These are phyloP conservation scores for Salvia hispanica DNA, from an alignment of 257 asterid species.

Conservation along the genomic window DNA sequence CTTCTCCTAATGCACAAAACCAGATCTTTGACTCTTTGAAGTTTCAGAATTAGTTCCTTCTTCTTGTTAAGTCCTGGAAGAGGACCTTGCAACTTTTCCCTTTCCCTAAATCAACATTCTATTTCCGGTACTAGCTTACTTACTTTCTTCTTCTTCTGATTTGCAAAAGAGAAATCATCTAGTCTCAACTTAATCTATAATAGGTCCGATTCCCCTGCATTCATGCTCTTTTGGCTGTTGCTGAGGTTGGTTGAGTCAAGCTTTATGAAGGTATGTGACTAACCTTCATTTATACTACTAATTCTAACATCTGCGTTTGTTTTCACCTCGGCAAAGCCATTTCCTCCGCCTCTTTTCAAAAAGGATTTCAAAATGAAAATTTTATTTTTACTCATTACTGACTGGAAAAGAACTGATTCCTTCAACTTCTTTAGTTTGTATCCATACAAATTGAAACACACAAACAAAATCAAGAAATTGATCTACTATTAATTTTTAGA, in stretches of 20 bases:
- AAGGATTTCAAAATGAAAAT: not conserved
- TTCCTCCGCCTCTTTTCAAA: not conserved
- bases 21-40: slow-evolving; percentile 13
- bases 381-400: slow-evolving; percentile 5
- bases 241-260: slow-evolving; percentile 42
- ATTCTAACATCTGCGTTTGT: slow-evolving; percentile 11
- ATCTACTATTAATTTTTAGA: slow-evolving; percentile 4
- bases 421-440: not conserved
- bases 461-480: slow-evolving; percentile 1
- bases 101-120: slow-evolving; percentile 16
- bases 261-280: slow-evolving; percentile 46
- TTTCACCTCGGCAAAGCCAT: slow-evolving; percentile 3
- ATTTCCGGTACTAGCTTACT: slow-evolving; percentile 26
- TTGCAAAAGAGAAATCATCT: slow-evolving; percentile 36
- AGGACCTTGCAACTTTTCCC: slow-evolving; percentile 30
- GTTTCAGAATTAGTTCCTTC: slow-evolving; percentile 27
- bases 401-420: slow-evolving; percentile 1
- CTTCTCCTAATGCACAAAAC: not conserved
- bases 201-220: slow-evolving; percentile 67
- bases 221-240: slow-evolving; percentile 55
- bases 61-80: slow-evolving; percentile 24
- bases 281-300: slow-evolving; percentile 29
- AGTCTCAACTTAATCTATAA: slow-evolving; percentile 46
- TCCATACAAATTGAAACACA: not conserved
- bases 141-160: slow-evolving; percentile 30